Base-by-base conservation (phyloP, 2,329 filamentous ascomycete genomes). In the Fusarium proliferatum region DNA sequence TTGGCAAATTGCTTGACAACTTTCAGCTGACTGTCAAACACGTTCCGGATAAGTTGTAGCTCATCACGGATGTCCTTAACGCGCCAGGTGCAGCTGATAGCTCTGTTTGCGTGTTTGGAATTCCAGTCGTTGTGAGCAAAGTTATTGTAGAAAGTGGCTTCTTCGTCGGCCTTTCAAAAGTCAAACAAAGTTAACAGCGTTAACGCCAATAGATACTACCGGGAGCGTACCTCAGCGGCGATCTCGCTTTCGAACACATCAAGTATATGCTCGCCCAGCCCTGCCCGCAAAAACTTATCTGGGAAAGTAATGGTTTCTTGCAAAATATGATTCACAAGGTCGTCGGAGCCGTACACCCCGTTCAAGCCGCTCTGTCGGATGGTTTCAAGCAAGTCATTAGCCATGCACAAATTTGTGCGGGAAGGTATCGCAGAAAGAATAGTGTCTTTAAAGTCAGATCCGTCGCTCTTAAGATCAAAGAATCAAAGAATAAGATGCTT, bases 1-100 rank as follows among this genome's bases (percentile, higher is more conserved):
- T 15, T 48, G 26, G 12, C 0, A 10, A 48, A 33, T 16, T 48
- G 26, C 19, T n/a, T 11, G 2, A 48, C 9, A 16, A 48, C 45
- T 0, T 48, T 0, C 19, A 33, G 3, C 6, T 30, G 45, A 0
- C 28, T 28, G 0, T 0, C 0, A 5, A 33, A 48, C 0, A 48
- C 45, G 0, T 48, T 48, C 0, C 2, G 12, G 4, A 48, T 48
- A 0, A 48, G 45, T 0, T 28, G 8, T 0, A 48, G 1, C 0
- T 48, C 45, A 5, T 48, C 45, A 5, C 9, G 45, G n/a, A 48
- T 48, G 0, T 48, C 45, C 4, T 48, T 48, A 1, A 48, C 45
- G 1, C 19, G 26, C 26, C 26, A 48, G 1, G 45, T 48, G 28
- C 45, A 48, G 1, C 2, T n/a, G 1, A 30, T 30, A n/a, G 45